Percentiles rank a stretch among this genome's conserved stretches.
phyloP scores from a whole-genome alignment of 306 rosid genomes.

The Myrica gale region DNA sequence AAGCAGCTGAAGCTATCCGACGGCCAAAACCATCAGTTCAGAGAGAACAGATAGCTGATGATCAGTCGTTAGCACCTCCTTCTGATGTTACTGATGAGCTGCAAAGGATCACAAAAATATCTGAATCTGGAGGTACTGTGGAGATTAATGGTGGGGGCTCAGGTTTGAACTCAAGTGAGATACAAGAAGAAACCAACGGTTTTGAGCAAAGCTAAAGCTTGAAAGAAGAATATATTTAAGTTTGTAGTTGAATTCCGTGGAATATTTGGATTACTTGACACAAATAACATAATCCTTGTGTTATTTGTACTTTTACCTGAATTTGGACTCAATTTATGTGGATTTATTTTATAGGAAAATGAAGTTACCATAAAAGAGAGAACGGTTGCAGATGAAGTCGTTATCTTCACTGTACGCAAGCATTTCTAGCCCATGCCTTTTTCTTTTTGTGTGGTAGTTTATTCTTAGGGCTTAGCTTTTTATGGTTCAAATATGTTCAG shows the following conservation, averaged over 20 bases:
- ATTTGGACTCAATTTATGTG: constrained; percentile 9
- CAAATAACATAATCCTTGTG: not conserved
- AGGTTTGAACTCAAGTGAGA: constrained; percentile 47
- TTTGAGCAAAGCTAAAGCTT: not conserved
- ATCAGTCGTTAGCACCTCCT: constrained; percentile 39
- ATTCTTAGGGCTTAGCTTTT: not conserved
- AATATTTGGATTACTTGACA: not conserved
- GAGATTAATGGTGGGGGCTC: constrained; percentile 33
- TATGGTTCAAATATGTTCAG: not conserved
- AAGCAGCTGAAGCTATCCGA: constrained; percentile 90
- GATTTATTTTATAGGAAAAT: constrained; percentile 8
- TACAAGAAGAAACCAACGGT: constrained; percentile 41
- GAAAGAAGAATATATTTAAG: not conserved
- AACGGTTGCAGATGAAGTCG: not conserved
- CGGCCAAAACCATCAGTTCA: constrained; percentile 64
- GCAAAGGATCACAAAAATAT: constrained; percentile 40
- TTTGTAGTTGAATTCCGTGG: constrained; percentile 8
- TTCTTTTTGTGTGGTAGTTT: not conserved
- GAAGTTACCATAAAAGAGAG: constrained; percentile 6
- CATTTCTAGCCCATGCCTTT: not conserved
- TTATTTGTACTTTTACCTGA: constrained; percentile 15
- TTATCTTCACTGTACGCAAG: not conserved
- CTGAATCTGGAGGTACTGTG: constrained; percentile 56
- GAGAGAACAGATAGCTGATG: constrained; percentile 51
- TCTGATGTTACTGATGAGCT: constrained; percentile 53